Base-by-base conservation (phyloP, 768 basidiomycete species). In the Vararia minispora region DNA sequence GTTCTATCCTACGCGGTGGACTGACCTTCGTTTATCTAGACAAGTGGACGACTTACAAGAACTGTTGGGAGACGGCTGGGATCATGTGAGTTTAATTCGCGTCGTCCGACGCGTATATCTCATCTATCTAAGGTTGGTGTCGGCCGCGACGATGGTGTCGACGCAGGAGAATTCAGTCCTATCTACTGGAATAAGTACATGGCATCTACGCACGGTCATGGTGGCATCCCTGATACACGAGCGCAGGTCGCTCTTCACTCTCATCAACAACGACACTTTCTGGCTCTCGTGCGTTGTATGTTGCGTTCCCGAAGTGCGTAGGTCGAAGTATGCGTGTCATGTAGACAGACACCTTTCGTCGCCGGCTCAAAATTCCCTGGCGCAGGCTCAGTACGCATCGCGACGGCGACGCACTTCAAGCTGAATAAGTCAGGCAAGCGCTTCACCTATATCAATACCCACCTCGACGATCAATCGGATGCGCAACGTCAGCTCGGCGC, bases 151-250 rank as follows among this genome's bases (percentile, higher is more conserved):
- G 72, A 80, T 47, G 77, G 77, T 3, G 54, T 53, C 6, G 41
- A 57, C 12, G 64, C 60, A 1, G 77, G 78, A 23, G 78, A 80
- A 52, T 78, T 73, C 52, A 66, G 65, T 46, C 74, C 77, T 0
- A 69, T 79, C 42, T 79, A 77, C 52, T 80, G 64, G 58, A 68
- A 72, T 43, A 67, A 59, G 65, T 65, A 17, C 12, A 21, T 20
- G 33, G 31, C 33, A 18, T 20, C 3, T 24, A 22, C 31, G 33
- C 27, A 13, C 34, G 4, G 23, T 40, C 7, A 9, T 17, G 27
- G 21, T 20, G 3, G 23, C n/a, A n/a, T n/a, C 26, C 22, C 27
- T 37, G 23, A 30, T 31, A 26, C 18, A 6, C 17, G 17, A 26
- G 11, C 42, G 13, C 17, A 61, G 63, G 40, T 52, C 57, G 1